These are phyloP conservation scores for Byssochlamys sp. DNA, from an alignment of 2,329 filamentous ascomycete genomes.

Conservation along the genomic window DNA sequence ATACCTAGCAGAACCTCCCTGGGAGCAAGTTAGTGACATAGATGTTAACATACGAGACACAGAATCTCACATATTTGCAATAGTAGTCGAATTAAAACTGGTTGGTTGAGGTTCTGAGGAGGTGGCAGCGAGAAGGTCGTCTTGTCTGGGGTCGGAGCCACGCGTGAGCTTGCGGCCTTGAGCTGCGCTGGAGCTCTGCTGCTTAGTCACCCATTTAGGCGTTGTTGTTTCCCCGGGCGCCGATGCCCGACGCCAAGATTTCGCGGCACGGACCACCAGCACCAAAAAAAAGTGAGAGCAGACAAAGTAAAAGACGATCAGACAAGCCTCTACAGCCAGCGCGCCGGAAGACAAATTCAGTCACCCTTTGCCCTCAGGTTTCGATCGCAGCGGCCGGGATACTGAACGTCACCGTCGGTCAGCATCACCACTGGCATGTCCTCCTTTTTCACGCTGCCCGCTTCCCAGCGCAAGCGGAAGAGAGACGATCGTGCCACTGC, in stretches of 20 bases:
- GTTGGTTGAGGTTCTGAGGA: conserved; percentile 9
- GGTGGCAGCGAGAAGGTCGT: conserved; percentile 3
- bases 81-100: conserved; percentile 4
- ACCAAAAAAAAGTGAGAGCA: conserved; percentile 26
- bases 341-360: not conserved
- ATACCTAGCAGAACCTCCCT: conserved; percentile 98
- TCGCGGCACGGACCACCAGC: conserved; percentile 20
- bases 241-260: conserved; percentile 8
- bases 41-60: not conserved
- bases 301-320: not conserved
- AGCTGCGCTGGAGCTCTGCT: conserved; percentile 17
- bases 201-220: conserved; percentile 8
- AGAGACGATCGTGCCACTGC: conserved; percentile 43
- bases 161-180: conserved; percentile 35
- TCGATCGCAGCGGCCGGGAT: not conserved
- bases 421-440: conserved; percentile 55
- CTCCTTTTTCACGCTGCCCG: conserved; percentile 87
- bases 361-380: not conserved
- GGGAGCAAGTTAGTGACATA: not conserved
- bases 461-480: conserved; percentile 85
- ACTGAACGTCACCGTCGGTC: not conserved
- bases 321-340: conserved; percentile 5
- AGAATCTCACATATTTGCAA: conserved; percentile 19
- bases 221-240: conserved; percentile 8
- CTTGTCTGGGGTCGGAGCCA: conserved; percentile 18